Evolutionary conservation across 2,329 filamentous ascomycete genomes (phyloP).

Genomic region (Aspergillus amoenus): DNA sequence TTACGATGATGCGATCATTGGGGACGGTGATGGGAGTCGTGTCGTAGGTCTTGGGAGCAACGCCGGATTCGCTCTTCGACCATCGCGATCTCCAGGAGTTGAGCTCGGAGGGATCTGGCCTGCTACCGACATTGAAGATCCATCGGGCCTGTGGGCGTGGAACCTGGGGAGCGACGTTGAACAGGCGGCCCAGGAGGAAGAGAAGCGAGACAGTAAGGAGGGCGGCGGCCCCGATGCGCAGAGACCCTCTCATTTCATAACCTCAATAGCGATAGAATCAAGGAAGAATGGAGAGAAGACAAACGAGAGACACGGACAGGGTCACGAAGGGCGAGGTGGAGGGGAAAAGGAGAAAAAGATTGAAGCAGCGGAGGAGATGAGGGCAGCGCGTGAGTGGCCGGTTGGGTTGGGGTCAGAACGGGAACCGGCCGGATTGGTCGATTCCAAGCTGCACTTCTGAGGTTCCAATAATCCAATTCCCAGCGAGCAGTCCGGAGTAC

Average conservation of each 20-base stretch:
- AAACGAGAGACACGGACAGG: conserved; percentile 6
- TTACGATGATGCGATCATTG: conserved; percentile 43
- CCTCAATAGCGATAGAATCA: conserved; percentile 12
- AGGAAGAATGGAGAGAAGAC: background rate
- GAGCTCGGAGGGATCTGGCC: conserved; percentile 1
- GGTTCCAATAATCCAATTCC: too few relatives aligned
- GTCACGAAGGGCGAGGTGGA: background rate
- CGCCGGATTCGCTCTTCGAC: conserved; percentile 5
- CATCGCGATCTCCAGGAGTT: conserved; percentile 7
- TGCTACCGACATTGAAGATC: conserved; percentile 24
- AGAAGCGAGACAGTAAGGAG: conserved; percentile 32
- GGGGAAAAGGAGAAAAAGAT: conserved; percentile 7
- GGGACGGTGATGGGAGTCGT: conserved; percentile 31
- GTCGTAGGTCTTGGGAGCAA: conserved; percentile 21
- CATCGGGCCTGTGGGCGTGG: conserved; percentile 26
- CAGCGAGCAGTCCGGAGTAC: too few relatives aligned
- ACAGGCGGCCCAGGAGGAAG: conserved; percentile 28
- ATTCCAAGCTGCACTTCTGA: background rate
- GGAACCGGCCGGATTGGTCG: background rate
- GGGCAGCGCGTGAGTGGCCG: background rate
- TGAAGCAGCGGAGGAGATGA: background rate
- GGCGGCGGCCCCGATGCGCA: conserved; percentile 29
- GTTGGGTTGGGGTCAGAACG: background rate
- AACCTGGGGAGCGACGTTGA: conserved; percentile 19
- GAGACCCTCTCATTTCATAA: conserved; percentile 27